Percentiles rank a stretch among this genome's conserved stretches.
Conservation (phyloP, 2,329 filamentous ascomycete species). For the Colletotrichum sublineola region DNA sequence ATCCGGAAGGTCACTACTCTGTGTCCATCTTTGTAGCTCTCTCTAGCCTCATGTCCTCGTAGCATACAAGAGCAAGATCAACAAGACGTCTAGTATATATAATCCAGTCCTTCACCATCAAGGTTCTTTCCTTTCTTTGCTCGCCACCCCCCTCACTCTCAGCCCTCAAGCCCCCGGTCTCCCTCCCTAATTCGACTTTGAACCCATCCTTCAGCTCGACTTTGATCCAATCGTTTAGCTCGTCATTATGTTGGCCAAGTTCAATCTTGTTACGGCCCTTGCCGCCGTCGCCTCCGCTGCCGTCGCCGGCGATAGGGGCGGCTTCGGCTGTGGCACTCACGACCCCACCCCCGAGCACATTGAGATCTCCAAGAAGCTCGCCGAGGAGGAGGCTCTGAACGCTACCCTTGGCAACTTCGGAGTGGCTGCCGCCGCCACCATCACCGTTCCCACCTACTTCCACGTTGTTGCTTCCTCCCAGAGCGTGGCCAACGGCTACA, state of each 20-base stretch:
- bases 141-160: slow-evolving; percentile 29
- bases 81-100: slow-evolving; percentile 6
- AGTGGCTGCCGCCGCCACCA: slow-evolving; percentile 44
- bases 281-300: slow-evolving; percentile 26
- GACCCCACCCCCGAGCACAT: slow-evolving; percentile 31
- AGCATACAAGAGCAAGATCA: no score
- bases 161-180: slow-evolving; percentile 14
- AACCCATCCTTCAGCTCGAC: background rate
- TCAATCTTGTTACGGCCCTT: slow-evolving; percentile 23
- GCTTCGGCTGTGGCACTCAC: slow-evolving; percentile 23
- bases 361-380: slow-evolving; percentile 42
- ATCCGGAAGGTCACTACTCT: slow-evolving; percentile 28
- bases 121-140: slow-evolving; percentile 1
- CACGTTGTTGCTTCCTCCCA: slow-evolving; percentile 53
- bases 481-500: slow-evolving; percentile 50
- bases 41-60: background rate
- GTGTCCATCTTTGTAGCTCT: background rate
- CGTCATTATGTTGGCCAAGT: slow-evolving; percentile 25
- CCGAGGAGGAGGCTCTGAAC: slow-evolving; percentile 38
- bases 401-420: slow-evolving; percentile 38
- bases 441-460: slow-evolving; percentile 56
- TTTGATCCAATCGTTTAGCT: background rate
- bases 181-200: background rate
- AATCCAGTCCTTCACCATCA: slow-evolving; percentile 5
- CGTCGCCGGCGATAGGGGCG: slow-evolving; percentile 13